A percentile compares a stretch with the other conserved stretches of the same genome.
Conservation (phyloP, 371 early-diverging fungal species). For the Coemansia sp. region DNA sequence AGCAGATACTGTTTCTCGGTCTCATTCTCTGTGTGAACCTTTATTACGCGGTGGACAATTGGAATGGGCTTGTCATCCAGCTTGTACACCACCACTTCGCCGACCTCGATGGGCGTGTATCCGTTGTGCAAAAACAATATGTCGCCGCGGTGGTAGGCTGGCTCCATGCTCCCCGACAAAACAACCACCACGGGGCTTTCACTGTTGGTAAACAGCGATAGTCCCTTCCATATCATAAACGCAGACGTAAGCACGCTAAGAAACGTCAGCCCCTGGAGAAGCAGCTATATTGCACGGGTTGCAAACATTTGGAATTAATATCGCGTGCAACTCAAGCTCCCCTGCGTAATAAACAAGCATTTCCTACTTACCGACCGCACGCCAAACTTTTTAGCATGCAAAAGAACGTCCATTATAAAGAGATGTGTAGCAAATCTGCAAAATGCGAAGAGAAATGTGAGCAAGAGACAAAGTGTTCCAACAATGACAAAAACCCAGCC, state of each 20-base stretch:
- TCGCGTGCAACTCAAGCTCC: neutral
- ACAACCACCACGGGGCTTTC: conserved; percentile 99
- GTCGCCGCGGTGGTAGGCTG: conserved; percentile 98
- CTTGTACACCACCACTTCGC: conserved; percentile 98
- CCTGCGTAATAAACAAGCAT: neutral
- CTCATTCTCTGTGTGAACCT: conserved; percentile 73
- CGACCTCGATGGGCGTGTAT: conserved; percentile 71
- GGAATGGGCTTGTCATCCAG: conserved; percentile 90
- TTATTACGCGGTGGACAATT: conserved; percentile 97
- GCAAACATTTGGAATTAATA: neutral
- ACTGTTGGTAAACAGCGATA: conserved; percentile 82
- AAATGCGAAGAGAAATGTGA: neutral
- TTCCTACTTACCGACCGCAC: conserved; percentile 41
- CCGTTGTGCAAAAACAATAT: conserved; percentile 83
- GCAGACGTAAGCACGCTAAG: conserved; percentile 84
- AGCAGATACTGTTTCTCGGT: conserved; percentile 77
- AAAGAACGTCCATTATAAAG: conserved; percentile 32
- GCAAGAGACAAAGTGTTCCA: neutral
- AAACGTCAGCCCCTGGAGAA: conserved; percentile 73
- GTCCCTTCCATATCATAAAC: conserved; percentile 96
- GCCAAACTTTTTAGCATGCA: conserved; percentile 37
- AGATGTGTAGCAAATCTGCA: conserved; percentile 1
- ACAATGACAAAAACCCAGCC: neutral
- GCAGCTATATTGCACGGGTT: conserved; percentile 52
- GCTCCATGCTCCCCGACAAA: conserved; percentile 98